A percentile compares a stretch with the other conserved stretches of the same genome.
Evolutionary conservation across 148 eudicot genomes (phyloP).

Genomic region (Heliamphora exappendiculata): DNA sequence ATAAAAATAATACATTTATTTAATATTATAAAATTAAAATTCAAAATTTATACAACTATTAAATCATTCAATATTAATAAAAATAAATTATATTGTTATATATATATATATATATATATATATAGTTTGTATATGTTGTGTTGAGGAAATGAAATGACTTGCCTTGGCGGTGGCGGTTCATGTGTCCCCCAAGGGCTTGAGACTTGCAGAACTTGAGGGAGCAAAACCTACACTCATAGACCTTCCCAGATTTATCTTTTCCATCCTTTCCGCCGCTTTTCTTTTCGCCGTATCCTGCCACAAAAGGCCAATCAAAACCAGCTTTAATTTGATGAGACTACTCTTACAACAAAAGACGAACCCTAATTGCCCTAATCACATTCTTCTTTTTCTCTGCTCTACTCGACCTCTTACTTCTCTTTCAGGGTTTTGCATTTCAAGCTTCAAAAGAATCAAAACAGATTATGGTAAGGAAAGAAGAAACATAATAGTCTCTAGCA

Average conservation of each 20-base stretch:
- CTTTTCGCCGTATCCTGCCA: constrained; percentile 52
- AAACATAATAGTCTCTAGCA: background rate
- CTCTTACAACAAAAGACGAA: constrained; percentile 7
- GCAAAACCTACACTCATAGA: constrained; percentile 95
- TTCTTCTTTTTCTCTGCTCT: too few relatives aligned
- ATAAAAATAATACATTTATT: too few relatives aligned
- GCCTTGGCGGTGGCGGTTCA: constrained; percentile 99
- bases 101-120: too few relatives aligned
- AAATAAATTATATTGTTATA: too few relatives aligned
- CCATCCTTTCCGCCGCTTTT: constrained; percentile 37
- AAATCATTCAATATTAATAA: too few relatives aligned
- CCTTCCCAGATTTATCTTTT: constrained; percentile 67
- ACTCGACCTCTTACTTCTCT: background rate
- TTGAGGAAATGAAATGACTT: constrained; percentile 16
- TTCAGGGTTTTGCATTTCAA: background rate
- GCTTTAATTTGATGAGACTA: constrained; percentile 28
- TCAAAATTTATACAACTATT: too few relatives aligned
- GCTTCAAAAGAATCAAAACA: background rate
- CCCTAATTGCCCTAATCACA: constrained; percentile 10
- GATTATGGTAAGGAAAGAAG: background rate
- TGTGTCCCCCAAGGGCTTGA: constrained; percentile 98
- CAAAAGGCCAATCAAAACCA: constrained; percentile 16
- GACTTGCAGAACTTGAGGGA: constrained; percentile 97
- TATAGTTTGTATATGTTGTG: too few relatives aligned
- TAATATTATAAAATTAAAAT: too few relatives aligned